Conservation (phyloP, 306 rosid genomes). For the Neltuma alba region DNA sequence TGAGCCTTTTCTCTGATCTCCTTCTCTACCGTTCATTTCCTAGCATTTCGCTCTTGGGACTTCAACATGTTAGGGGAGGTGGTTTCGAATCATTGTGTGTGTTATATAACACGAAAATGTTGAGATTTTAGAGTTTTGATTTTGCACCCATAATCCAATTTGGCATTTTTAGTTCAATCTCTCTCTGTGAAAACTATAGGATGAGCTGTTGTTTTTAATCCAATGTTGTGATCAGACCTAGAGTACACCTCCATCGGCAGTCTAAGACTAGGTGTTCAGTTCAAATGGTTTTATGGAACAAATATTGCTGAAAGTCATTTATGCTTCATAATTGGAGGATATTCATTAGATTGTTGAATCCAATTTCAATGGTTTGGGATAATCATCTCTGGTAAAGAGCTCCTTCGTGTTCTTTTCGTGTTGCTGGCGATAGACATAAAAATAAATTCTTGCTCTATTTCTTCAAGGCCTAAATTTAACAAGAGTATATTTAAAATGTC, state of each 20-base stretch:
- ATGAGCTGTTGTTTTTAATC: neutral
- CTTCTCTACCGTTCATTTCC: neutral
- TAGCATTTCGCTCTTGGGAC: neutral
- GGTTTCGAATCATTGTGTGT: neutral
- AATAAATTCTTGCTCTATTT: neutral
- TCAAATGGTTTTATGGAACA: neutral
- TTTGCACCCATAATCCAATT: neutral
- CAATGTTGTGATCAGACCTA: neutral
- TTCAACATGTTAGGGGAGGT: neutral
- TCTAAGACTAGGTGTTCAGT: neutral
- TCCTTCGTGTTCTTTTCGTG: neutral
- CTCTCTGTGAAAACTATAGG: neutral
- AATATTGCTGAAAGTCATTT: neutral
- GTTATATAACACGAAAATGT: neutral
- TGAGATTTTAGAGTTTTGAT: slow-evolving; percentile 24
- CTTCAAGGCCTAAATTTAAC: neutral
- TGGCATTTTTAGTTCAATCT: neutral
- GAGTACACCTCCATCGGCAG: neutral
- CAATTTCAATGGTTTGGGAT: too few relatives aligned
- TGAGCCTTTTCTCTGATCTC: slow-evolving; percentile 15
- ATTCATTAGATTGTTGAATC: neutral
- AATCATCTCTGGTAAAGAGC: neutral
- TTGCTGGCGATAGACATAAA: neutral
- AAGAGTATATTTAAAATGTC: neutral
- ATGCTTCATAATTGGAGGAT: neutral